Evolutionary conservation across 2,329 filamentous ascomycete species (phyloP).

Genomic region (Paracoccidioides brasiliensis): DNA sequence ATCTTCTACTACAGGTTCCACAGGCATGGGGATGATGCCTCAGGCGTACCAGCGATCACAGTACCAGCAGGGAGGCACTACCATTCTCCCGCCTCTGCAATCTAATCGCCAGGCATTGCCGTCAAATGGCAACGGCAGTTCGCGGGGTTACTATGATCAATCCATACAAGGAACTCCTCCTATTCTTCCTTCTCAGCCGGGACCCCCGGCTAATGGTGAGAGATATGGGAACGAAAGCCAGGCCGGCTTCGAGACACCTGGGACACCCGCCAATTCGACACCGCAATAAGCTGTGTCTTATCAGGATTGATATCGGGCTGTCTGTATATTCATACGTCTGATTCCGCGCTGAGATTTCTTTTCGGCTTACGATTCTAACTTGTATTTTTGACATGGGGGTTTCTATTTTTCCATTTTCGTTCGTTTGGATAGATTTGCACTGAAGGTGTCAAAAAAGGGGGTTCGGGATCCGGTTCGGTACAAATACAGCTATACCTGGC

Average conservation of each 20-base stretch:
- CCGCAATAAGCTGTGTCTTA: background rate
- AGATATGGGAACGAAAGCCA: background rate
- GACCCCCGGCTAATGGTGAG: background rate
- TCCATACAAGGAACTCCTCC: constrained; percentile 1
- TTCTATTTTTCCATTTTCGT: background rate
- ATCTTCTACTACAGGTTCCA: background rate
- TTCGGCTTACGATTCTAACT: constrained; percentile 1
- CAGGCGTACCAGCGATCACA: constrained; percentile 1
- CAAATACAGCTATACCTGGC: background rate
- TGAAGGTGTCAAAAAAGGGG: background rate
- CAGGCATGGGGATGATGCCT: constrained; percentile 4
- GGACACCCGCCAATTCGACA: background rate
- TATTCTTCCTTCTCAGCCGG: constrained; percentile 1
- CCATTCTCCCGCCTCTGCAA: background rate
- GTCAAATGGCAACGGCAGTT: background rate
- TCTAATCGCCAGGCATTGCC: background rate
- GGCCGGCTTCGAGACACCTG: background rate
- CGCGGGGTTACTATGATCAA: background rate
- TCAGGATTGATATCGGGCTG: background rate
- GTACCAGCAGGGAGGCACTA: background rate
- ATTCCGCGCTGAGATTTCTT: background rate
- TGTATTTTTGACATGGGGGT: background rate
- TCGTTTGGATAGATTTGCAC: constrained; percentile 1
- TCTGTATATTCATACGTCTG: background rate
- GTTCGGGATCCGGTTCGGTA: background rate